phyloP scores from a whole-genome alignment of 2,329 filamentous ascomycete species.

The Chrysoporthe austroafricana region DNA sequence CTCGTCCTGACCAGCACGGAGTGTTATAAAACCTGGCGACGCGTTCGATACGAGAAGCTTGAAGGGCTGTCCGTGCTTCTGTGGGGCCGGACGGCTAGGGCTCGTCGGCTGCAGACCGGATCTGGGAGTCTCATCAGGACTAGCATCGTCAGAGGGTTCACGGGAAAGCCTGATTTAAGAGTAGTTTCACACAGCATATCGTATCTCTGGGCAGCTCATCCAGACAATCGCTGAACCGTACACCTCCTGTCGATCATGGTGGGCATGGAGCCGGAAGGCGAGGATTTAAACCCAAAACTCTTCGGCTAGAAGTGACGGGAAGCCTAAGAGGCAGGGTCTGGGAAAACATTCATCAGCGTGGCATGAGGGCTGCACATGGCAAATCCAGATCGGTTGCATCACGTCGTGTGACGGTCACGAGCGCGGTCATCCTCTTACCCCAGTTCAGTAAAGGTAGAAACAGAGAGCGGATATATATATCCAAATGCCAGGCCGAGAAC shows the following conservation, averaged over 20 bases:
- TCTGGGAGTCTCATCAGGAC: neutral
- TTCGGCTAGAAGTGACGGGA: neutral
- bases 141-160: neutral
- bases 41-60: neutral
- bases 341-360: neutral
- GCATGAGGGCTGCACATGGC: too few relatives aligned
- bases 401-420: neutral
- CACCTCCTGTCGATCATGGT: neutral
- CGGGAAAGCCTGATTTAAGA: neutral
- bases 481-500: neutral
- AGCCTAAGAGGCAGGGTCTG: neutral
- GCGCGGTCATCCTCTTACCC: neutral
- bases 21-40: neutral
- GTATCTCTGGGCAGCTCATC: neutral
- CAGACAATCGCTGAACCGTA: neutral
- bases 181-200: neutral
- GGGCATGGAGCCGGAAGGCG: neutral
- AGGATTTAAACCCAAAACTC: neutral
- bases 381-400: neutral
- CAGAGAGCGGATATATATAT: neutral
- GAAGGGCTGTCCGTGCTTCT: neutral
- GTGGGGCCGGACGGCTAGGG: neutral
- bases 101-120: neutral
- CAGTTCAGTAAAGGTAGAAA: neutral
- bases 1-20: neutral